Evolutionary conservation across 2,329 filamentous ascomycete species (phyloP), one percentile per base, ranked within the genome.

Genomic region (Hypoxylon sp.): DNA sequence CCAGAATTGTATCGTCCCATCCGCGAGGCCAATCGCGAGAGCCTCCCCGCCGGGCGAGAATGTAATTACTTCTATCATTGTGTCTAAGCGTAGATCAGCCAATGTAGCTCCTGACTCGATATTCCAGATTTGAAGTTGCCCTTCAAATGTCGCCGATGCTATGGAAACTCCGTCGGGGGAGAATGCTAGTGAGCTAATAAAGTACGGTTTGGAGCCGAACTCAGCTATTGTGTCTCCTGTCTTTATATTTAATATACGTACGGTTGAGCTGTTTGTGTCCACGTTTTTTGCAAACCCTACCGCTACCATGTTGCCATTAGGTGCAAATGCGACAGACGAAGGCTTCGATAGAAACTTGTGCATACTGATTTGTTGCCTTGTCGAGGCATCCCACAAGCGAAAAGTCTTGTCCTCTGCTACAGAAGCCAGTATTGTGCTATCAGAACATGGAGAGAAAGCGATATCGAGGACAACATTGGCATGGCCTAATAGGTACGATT

Each of bases 341-440:
- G n/a, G n/a, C 14, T 30, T 38, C 14, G 18, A 5, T 2, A 26
- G 9, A 3, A 1, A 44, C 24, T 9, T 57, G 44, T 4, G 7
- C n/a, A n/a, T n/a, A n/a, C n/a, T n/a, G 20, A 57, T 24, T 24
- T 20, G 22, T 30, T 54, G 36, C 2, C 26, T 26, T 3, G 9
- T 44, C 9, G 48, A 46, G 11, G 30, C 28, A 46, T 60, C 56
- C 56, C 56, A 60, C 6, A 60, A 45, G 9, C 6, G 11, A 20
- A 45, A 18, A 6, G n/a, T 28, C 0, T 14, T 2, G 20, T 38
- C 38, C 5, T n/a, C 0, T 14, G 48, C 18, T 53, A 38, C 11
- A 20, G 48, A 46, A 16, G 20, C 56, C 16, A 60, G 24, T 2
- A 40, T 42, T 22, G 20, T 38, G 11, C 22, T 38, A n/a, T 4